Conservation (phyloP, 1,139 yeast genomes). For the Zygosaccharomyces pseudobailii region DNA sequence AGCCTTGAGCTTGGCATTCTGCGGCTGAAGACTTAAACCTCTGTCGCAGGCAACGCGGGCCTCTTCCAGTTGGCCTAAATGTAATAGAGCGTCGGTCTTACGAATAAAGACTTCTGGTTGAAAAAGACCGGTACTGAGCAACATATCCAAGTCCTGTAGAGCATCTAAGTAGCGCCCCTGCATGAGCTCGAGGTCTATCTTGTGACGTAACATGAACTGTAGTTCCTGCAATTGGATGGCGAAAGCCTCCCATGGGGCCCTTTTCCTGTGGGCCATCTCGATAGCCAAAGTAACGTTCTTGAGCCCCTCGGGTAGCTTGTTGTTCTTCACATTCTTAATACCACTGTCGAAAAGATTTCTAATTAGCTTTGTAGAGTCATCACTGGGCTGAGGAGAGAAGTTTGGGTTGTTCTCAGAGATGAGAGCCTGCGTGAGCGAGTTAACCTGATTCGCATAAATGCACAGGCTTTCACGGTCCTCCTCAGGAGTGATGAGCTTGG, state of each 20-base stretch:
- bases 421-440: conserved; percentile 56
- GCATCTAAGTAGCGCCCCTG: conserved; percentile 66
- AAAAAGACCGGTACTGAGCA: conserved; percentile 56
- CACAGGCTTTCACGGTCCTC: conserved; percentile 38
- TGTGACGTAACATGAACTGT: conserved; percentile 63
- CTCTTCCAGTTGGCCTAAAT: conserved; percentile 63
- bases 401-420: conserved; percentile 53
- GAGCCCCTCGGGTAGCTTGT: conserved; percentile 65
- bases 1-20: conserved; percentile 43
- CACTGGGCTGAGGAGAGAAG: conserved; percentile 56
- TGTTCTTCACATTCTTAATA: conserved; percentile 54
- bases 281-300: conserved; percentile 72
- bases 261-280: conserved; percentile 65
- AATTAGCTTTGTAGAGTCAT: conserved; percentile 60
- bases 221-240: conserved; percentile 76
- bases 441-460: conserved; percentile 57
- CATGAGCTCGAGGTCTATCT: conserved; percentile 78
- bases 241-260: conserved; percentile 85
- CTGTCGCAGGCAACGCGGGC: conserved; percentile 76
- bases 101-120: conserved; percentile 78
- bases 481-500: conserved; percentile 14
- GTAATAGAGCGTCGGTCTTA: conserved; percentile 68
- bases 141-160: conserved; percentile 72
- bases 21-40: conserved; percentile 63
- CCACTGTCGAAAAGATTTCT: conserved; percentile 74